Conservation (phyloP, 345 rosid species). For the Nephelium lappaceum region DNA sequence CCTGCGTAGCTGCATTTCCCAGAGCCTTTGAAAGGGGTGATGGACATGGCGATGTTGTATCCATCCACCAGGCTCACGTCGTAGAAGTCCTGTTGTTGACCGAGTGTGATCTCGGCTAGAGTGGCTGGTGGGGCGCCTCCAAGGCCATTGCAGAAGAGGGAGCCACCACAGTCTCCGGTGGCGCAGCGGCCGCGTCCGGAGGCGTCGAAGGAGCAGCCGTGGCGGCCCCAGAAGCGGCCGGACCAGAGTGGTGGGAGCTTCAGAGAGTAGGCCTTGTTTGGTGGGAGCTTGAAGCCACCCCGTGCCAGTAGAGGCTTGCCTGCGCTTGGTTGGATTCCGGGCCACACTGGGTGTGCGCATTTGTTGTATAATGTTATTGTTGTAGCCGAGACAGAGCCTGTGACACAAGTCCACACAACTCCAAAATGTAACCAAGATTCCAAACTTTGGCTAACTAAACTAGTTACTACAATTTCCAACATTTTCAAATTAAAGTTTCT, state of each 20-base stretch:
- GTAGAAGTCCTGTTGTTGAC: slow-evolving; percentile 79
- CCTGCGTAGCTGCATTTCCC: slow-evolving; percentile 92
- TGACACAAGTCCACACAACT: neutral
- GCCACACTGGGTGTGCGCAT: slow-evolving; percentile 89
- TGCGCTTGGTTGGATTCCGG: slow-evolving; percentile 90
- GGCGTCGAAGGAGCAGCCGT: slow-evolving; percentile 77
- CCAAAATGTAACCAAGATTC: no score
- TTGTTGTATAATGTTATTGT: slow-evolving; percentile 74
- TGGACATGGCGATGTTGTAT: slow-evolving; percentile 85
- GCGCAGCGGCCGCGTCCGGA: slow-evolving; percentile 78
- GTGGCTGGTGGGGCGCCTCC: slow-evolving; percentile 96
- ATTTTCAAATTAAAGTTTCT: no score
- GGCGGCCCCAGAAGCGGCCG: slow-evolving; percentile 98
- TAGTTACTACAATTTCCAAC: no score
- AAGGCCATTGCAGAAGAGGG: slow-evolving; percentile 76
- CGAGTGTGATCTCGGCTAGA: slow-evolving; percentile 84
- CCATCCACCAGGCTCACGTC: slow-evolving; percentile 97
- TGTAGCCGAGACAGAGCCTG: slow-evolving; percentile 43
- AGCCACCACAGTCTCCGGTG: slow-evolving; percentile 90
- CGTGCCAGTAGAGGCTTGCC: slow-evolving; percentile 74
- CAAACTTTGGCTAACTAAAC: no score
- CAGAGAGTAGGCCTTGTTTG: slow-evolving; percentile 61
- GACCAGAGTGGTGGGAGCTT: slow-evolving; percentile 84
- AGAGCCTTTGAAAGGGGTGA: slow-evolving; percentile 67
- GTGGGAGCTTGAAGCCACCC: slow-evolving; percentile 81